Evolutionary conservation across 164 flowering plant genomes (phyloP), one percentile per base, ranked within the genome.

Genomic region (Echeveria elegans): DNA sequence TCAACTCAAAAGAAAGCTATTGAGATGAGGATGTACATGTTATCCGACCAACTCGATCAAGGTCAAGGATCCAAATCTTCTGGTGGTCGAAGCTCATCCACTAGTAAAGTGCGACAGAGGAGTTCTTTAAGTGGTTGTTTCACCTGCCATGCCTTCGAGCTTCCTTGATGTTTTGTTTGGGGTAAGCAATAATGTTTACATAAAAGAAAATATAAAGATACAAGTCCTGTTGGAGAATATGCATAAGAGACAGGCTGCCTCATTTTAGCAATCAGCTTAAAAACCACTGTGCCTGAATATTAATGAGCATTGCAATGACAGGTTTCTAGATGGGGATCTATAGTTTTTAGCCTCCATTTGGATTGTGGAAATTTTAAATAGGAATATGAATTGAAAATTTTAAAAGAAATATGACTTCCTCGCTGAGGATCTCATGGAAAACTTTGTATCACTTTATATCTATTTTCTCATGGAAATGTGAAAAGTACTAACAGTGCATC

Each of bases 1-100:
- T 69, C 14, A 52, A 79, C 83, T 5, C 68, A 82, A 73, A 65
- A 68, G 68, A 86, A 77, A 77, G 90, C 90, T 0, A 75, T 77
- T 15, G 77, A 77, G 56, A 82, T 82, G 90, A 83, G 90, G 68
- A 70, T 72, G 72, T 72, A 77, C 38, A 28, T 52, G 58, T 9
- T 23, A 23, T 52, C 58, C 14, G 73, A 7, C 59, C 82, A 23
- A 73, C 26, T 4, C 48, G 40, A 18, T 66, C 62, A 31, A 63
- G 58, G 3, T 66, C 62, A 31, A 63, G 58, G 3, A 26, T 60
- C 24, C 53, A 63, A 36, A 69, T 38, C 41, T 50, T 69, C 67
- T 64, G 63, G 64, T n/a, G 40, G 29, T 65, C 70, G 69, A 67
- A 69, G 71, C 12, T 62, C 66, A 38, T 69, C 23, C 26, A 30